Evolutionary conservation across 768 basidiomycete genomes (phyloP).

Genomic region (Psilocybe sp.): DNA sequence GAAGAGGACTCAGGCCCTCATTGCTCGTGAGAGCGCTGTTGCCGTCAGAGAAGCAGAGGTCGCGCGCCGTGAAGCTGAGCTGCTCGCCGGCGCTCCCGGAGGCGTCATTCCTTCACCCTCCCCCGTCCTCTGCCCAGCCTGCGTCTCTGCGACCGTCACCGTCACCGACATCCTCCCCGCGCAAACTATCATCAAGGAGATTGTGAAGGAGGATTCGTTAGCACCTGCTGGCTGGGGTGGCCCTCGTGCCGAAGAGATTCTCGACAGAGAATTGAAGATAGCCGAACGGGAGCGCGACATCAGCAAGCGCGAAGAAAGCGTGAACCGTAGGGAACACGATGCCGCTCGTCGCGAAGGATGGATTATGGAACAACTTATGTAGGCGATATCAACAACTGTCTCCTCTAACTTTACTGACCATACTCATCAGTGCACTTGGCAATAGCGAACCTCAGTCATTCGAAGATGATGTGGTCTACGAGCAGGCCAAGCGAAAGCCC

Average conservation of each 20-base stretch:
- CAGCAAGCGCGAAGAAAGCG: slow-evolving; percentile 78
- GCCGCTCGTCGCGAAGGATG: slow-evolving; percentile 83
- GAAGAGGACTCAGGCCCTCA: slow-evolving; percentile 77
- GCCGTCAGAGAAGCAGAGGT: slow-evolving; percentile 86
- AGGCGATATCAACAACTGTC: slow-evolving; percentile 9
- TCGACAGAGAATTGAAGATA: slow-evolving; percentile 83
- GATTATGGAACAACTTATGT: slow-evolving; percentile 95
- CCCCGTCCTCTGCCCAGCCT: slow-evolving; percentile 54
- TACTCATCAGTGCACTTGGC: slow-evolving; percentile 53
- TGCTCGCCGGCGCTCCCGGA: slow-evolving; percentile 79
- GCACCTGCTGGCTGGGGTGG: slow-evolving; percentile 82
- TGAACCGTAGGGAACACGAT: slow-evolving; percentile 85
- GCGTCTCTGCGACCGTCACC: slow-evolving; percentile 48
- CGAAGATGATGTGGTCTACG: slow-evolving; percentile 82
- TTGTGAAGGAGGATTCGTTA: slow-evolving; percentile 78
- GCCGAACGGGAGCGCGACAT: slow-evolving; percentile 86
- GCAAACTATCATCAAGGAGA: slow-evolving; percentile 85
- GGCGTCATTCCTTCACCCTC: slow-evolving; percentile 64
- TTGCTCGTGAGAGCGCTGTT: slow-evolving; percentile 75
- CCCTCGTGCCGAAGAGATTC: slow-evolving; percentile 73
- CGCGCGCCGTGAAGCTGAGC: slow-evolving; percentile 83
- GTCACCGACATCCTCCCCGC: slow-evolving; percentile 55
- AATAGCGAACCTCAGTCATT: slow-evolving; percentile 63
- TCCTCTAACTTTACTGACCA: slow-evolving; percentile 3
- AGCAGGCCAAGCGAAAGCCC: slow-evolving; percentile 75